A percentile compares a stretch with the other conserved stretches of the same genome.
Conservation (phyloP, 148 eudicot species). For the Chenopodium formosanum region DNA sequence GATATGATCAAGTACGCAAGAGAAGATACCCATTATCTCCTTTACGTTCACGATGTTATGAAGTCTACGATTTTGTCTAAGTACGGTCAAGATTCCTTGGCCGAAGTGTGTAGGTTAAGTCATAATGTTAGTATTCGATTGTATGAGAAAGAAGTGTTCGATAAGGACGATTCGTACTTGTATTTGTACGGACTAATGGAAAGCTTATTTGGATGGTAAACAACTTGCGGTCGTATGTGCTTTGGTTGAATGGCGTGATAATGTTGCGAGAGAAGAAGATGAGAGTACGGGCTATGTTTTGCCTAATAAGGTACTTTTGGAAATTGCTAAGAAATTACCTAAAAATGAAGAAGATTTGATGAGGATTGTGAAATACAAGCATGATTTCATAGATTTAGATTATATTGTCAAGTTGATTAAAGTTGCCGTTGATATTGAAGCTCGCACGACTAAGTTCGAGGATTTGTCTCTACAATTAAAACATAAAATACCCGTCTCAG, state of each 20-base stretch:
- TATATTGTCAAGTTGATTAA: neutral
- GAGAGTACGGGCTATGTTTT: slow-evolving; percentile 19
- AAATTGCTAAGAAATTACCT: slow-evolving; percentile 9
- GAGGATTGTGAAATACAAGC: neutral
- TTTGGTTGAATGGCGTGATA: slow-evolving; percentile 12
- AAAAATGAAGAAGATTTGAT: neutral
- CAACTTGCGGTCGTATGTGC: neutral
- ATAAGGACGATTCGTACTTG: neutral
- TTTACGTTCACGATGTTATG: slow-evolving; percentile 5
- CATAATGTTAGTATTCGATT: neutral
- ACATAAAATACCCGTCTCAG: neutral
- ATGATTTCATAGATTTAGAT: neutral
- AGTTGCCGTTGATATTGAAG: neutral
- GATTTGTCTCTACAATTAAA: neutral
- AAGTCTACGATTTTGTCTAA: neutral
- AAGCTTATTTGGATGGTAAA: neutral
- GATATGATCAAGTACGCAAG: slow-evolving; percentile 14
- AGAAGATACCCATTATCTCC: slow-evolving; percentile 11
- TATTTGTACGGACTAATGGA: neutral
- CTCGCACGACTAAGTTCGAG: neutral
- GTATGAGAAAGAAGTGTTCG: slow-evolving; percentile 4
- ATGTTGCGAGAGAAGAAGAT: slow-evolving; percentile 15
- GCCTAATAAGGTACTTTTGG: neutral
- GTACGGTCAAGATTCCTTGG: neutral
- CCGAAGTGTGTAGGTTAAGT: neutral